Percentiles rank a stretch among this genome's conserved stretches.
These are phyloP conservation scores for Pigoraptor vietnamica DNA, from an alignment of 78 protist genomes.

Conservation along the genomic window DNA sequence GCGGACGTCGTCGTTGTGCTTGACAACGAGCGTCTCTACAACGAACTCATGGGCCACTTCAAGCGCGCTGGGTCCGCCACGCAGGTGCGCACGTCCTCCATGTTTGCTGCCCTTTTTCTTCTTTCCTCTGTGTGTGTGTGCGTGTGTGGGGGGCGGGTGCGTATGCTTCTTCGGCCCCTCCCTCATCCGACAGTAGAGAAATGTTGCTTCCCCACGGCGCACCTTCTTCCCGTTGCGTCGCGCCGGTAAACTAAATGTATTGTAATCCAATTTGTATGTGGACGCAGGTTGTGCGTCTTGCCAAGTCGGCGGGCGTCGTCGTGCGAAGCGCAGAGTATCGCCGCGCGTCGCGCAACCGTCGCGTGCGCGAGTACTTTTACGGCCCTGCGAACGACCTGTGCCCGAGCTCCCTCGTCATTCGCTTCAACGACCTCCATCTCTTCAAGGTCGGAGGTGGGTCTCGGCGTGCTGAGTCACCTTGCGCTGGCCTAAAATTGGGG, in stretches of 20 bases:
- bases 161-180: background rate
- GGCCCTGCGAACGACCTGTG: conserved; percentile 37
- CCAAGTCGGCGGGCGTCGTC: conserved; percentile 58
- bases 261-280: too few relatives aligned
- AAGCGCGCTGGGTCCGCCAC: background rate
- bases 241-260: too few relatives aligned
- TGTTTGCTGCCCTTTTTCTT: background rate
- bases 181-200: too few relatives aligned
- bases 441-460: conserved; percentile 50
- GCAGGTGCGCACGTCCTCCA: background rate
- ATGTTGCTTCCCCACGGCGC: too few relatives aligned
- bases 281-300: conserved; percentile 22
- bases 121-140: too few relatives aligned
- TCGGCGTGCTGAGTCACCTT: conserved; percentile 7
- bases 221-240: too few relatives aligned
- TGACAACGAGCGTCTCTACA: conserved; percentile 53
- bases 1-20: conserved; percentile 4
- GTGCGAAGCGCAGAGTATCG: conserved; percentile 33
- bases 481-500: conserved; percentile 33
- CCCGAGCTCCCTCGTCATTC: conserved; percentile 32
- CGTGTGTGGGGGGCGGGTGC: too few relatives aligned
- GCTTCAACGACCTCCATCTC: conserved; percentile 41
- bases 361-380: conserved; percentile 50
- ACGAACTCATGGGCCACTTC: conserved; percentile 7
- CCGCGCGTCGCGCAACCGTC: conserved; percentile 29